phyloP scores from a whole-genome alignment of 805 yeast species.

The Candida glaebosa region DNA sequence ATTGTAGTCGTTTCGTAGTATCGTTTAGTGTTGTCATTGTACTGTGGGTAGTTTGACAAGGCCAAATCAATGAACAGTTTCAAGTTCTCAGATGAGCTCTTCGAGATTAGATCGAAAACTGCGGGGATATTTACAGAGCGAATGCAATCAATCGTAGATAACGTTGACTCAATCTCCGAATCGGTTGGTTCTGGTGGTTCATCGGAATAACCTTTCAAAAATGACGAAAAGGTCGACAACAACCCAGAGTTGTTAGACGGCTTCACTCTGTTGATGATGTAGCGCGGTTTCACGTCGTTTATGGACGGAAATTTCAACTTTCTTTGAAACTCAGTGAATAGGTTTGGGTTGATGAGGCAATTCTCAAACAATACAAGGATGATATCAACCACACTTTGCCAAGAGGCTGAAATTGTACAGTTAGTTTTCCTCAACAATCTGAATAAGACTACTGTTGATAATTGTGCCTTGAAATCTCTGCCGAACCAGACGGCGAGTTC shows the following conservation, averaged over 20 bases:
- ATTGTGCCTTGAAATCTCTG: conserved; percentile 84
- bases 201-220: conserved; percentile 81
- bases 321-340: conserved; percentile 62
- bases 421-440: conserved; percentile 63
- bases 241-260: conserved; percentile 72
- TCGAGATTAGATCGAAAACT: conserved; percentile 51
- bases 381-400: conserved; percentile 60
- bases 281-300: conserved; percentile 63
- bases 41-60: conserved; percentile 25
- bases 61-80: conserved; percentile 26
- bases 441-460: conserved; percentile 82
- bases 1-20: conserved; percentile 45
- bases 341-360: conserved; percentile 61
- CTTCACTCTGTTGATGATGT: conserved; percentile 57
- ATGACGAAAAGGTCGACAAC: conserved; percentile 89
- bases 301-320: conserved; percentile 50
- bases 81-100: conserved; percentile 32
- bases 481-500: conserved; percentile 84
- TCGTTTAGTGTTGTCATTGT: conserved; percentile 27
- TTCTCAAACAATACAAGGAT: conserved; percentile 66
- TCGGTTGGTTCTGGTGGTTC: conserved; percentile 90
- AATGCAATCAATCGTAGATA: conserved; percentile 80
- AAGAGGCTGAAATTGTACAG: conserved; percentile 48
- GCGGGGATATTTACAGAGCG: conserved; percentile 60
- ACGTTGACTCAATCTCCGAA: conserved; percentile 84